phyloP scores from a whole-genome alignment of 1,284 basidiomycete species.

The Tilletia indica region DNA sequence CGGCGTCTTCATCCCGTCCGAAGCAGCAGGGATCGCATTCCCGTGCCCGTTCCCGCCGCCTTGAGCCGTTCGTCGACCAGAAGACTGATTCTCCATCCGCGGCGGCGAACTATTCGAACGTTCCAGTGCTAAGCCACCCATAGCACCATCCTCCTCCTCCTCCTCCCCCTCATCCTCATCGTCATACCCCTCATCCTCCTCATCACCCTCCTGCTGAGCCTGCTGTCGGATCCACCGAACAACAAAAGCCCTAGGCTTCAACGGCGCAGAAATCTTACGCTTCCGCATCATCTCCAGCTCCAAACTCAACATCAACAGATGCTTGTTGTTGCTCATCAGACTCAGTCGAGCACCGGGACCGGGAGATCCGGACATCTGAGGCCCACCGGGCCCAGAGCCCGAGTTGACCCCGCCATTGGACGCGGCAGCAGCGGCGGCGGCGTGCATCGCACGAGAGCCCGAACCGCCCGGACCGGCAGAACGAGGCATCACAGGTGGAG shows the following conservation, averaged over 20 bases:
- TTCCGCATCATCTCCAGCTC: slow-evolving; percentile 55
- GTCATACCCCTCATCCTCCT: neutral
- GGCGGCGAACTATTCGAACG: neutral
- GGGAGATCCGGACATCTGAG: neutral
- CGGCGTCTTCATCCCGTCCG: neutral
- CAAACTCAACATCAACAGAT: slow-evolving; percentile 52
- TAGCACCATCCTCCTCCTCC: neutral
- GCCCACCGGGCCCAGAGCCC: neutral
- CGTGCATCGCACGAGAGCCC: neutral
- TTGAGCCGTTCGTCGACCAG: too few species aligned
- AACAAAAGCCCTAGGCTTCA: slow-evolving; percentile 38
- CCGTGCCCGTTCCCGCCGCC: too few species aligned
- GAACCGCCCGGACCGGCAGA: neutral
- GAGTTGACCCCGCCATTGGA: neutral
- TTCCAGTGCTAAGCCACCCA: neutral
- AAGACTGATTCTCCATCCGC: neutral
- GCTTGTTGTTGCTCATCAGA: slow-evolving; percentile 48
- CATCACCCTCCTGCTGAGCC: neutral
- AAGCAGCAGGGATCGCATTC: too few species aligned
- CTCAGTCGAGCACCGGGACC: slow-evolving; percentile 28
- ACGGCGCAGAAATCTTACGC: slow-evolving; percentile 50
- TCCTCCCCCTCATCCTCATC: neutral
- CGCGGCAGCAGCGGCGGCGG: neutral
- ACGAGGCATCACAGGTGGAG: slow-evolving; percentile 1
- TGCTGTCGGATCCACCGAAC: slow-evolving; percentile 12